Base-by-base conservation (phyloP, 768 basidiomycete genomes). In the Rhizopogon salebrosus region DNA sequence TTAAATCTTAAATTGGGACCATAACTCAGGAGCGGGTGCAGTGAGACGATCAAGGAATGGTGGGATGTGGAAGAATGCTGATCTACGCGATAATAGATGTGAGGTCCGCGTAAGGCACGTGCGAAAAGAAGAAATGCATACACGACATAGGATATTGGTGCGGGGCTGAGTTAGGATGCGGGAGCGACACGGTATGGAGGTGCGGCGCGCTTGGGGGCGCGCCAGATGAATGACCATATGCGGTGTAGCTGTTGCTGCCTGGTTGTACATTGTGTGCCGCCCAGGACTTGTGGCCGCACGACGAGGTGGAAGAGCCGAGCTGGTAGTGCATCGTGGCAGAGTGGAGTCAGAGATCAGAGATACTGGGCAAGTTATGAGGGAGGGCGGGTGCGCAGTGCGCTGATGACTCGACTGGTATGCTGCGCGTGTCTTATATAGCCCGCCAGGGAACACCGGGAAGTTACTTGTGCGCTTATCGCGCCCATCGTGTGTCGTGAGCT, bases 121-220 rank as follows among this genome's bases (percentile, higher is more conserved):
- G 18, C 18, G n/a, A 38, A 49, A 23, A 16, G 3, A 23, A 38
- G 40, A 38, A 4, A 22, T 26, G 20, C 68, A 4, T 53, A 70
- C 68, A 43, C 4, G 64, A 49, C 14, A 60, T 51, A 18, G 66
- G 51, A n/a, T 54, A 29, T 35, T 66, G 26, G n/a, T 20, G 27
- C 3, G 57, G 55, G 14, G 61, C 43, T 7, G 68, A 57, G 39
- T 68, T 68, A 10, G 67, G 67, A 48, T 68, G 68, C 9, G 67
- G 67, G 16, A 68, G 29, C 13, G 68, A 63, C 4, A 68, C 66
- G 3, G 66, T 60, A 14, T 51, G 57, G 29, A 66, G 41, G 26
- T 61, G 64, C 1, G 68, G 67, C 3, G 67, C 56, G 31, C 55
- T 9, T 0, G n/a, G n/a, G n/a, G n/a, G n/a, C n/a, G n/a, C n/a